A percentile compares a stretch with the other conserved stretches of the same genome.
Evolutionary conservation across 2,329 filamentous ascomycete genomes (phyloP).

Genomic region (Curvularia sp.): DNA sequence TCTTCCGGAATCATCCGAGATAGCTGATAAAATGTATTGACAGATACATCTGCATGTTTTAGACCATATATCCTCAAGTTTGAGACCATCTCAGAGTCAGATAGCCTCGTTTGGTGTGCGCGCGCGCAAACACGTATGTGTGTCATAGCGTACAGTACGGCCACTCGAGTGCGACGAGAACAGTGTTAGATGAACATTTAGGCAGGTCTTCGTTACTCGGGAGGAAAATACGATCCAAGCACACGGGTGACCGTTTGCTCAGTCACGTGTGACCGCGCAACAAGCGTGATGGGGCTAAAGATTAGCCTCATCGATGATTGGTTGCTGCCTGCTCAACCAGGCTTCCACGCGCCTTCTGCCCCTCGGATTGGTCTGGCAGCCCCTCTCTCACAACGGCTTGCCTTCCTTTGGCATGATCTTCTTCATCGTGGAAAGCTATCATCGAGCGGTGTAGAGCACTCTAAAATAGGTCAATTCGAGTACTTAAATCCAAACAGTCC

Average conservation of each 20-base stretch:
- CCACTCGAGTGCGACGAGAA: neutral
- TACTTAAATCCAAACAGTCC: conserved; percentile 2
- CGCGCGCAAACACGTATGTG: too few relatives aligned
- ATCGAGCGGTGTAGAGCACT: neutral
- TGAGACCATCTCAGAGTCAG: too few relatives aligned
- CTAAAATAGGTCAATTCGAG: neutral
- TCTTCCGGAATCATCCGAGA: too few relatives aligned
- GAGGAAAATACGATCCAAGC: neutral
- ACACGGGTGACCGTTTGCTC: neutral
- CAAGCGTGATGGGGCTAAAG: neutral
- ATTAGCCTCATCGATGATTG: neutral
- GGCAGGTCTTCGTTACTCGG: too few relatives aligned
- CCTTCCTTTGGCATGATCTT: conserved; percentile 24
- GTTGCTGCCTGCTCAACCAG: conserved; percentile 10
- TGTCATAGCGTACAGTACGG: too few relatives aligned
- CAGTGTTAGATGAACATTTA: neutral
- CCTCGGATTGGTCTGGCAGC: conserved; percentile 3
- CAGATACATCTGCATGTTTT: too few relatives aligned
- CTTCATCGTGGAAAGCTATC: conserved; percentile 1
- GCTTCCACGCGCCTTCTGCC: conserved; percentile 7
- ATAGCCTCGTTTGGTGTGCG: too few relatives aligned
- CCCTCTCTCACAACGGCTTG: conserved; percentile 27
- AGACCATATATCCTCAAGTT: too few relatives aligned
- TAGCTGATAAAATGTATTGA: too few relatives aligned
- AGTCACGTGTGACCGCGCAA: conserved; percentile 10